phyloP scores from a whole-genome alignment of 352 stramenopile genomes.

The Achlya hypogyna region DNA sequence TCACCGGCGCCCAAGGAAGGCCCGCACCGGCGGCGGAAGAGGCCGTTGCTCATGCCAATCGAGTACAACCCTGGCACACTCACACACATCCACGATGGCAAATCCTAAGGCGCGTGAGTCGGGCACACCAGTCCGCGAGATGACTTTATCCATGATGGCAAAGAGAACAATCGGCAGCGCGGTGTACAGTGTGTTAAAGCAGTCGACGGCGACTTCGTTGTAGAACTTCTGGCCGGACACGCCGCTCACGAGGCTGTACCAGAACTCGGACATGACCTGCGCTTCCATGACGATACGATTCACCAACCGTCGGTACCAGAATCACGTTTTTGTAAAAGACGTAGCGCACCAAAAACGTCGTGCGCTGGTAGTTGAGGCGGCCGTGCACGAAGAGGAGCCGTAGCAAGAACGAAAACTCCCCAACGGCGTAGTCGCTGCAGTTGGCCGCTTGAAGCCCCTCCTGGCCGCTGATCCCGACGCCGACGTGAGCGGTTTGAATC shows the following conservation, averaged over 20 bases:
- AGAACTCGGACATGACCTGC: conserved; percentile 75
- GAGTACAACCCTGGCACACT: conserved; percentile 10
- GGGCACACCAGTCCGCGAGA: neutral
- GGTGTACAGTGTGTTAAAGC: conserved; percentile 93
- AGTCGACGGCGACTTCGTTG: conserved; percentile 60
- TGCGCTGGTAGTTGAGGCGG: conserved; percentile 95
- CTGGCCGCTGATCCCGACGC: conserved; percentile 95
- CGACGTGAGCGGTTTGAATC: conserved; percentile 96
- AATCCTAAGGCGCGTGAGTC: neutral
- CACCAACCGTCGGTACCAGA: conserved; percentile 47
- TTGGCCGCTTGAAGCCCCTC: conserved; percentile 97
- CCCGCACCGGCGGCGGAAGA: neutral
- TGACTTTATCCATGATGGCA: conserved; percentile 16
- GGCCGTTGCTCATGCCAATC: neutral
- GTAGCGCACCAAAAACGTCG: conserved; percentile 90
- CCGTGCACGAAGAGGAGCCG: conserved; percentile 94
- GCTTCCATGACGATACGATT: conserved; percentile 22
- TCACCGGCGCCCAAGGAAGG: neutral
- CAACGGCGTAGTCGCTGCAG: conserved; percentile 88
- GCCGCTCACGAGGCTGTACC: conserved; percentile 87
- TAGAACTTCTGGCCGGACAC: conserved; percentile 86
- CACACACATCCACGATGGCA: conserved; percentile 13
- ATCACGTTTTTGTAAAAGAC: conserved; percentile 99
- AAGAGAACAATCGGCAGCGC: conserved; percentile 50
- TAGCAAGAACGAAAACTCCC: conserved; percentile 93